These are phyloP conservation scores for Verruconis gallopava DNA, from an alignment of 2,329 filamentous ascomycete genomes.

Conservation along the genomic window DNA sequence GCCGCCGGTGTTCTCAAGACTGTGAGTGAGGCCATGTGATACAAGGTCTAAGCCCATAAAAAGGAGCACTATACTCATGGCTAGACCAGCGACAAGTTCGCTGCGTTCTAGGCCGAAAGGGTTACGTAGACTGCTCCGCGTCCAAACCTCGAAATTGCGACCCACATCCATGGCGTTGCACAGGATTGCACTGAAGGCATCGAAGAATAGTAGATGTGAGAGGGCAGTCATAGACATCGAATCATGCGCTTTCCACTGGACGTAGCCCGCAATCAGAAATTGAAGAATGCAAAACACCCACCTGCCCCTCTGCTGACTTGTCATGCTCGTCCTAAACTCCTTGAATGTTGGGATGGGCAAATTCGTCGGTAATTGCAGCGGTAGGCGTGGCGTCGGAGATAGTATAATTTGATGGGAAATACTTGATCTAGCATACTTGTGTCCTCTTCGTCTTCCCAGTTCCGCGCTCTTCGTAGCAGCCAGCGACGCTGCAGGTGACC, in stretches of 20 bases:
- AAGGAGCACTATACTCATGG: conserved; percentile 88
- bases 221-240: conserved; percentile 85
- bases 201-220: conserved; percentile 88
- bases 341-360: conserved; percentile 79
- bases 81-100: conserved; percentile 89
- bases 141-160: conserved; percentile 96
- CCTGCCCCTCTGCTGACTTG: conserved; percentile 68
- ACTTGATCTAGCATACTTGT: conserved; percentile 96
- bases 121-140: conserved; percentile 78
- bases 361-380: conserved; percentile 78
- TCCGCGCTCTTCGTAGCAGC: conserved; percentile 42
- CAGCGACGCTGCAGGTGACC: conserved; percentile 54
- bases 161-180: conserved; percentile 89
- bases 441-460: conserved; percentile 80
- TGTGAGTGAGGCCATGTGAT: conserved; percentile 83
- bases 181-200: conserved; percentile 80
- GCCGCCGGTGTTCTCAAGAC: conserved; percentile 59
- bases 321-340: conserved; percentile 85
- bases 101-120: conserved; percentile 85
- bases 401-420: conserved; percentile 96
- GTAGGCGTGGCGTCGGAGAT: conserved; percentile 75
- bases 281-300: conserved; percentile 87
- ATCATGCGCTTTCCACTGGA: conserved; percentile 74
- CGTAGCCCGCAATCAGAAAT: conserved; percentile 66
- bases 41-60: conserved; percentile 96